Conservation (phyloP, 1,139 yeast genomes). For the Groenewaldozyma auringiensis region DNA sequence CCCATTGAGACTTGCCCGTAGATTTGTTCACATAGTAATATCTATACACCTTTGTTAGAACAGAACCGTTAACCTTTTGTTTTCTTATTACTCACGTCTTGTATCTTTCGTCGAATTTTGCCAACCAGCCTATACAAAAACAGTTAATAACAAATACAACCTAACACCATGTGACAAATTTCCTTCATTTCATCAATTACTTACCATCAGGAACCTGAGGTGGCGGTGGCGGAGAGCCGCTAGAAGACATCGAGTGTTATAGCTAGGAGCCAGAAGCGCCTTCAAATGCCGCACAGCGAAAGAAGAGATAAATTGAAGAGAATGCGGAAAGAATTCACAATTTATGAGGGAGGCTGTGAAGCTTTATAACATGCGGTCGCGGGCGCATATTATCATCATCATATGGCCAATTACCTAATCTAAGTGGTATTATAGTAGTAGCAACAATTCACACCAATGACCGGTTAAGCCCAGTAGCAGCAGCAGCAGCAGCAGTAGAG, state of each 20-base stretch:
- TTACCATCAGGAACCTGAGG: constrained; percentile 27
- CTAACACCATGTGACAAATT: neutral
- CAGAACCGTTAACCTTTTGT: neutral
- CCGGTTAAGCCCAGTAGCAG: too few relatives aligned
- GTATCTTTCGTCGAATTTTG: constrained; percentile 77
- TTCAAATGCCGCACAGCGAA: too few relatives aligned
- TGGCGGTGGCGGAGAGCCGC: constrained; percentile 23
- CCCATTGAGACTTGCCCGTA: constrained; percentile 88
- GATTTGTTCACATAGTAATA: constrained; percentile 56
- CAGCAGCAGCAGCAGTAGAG: too few relatives aligned
- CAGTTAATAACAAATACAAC: neutral
- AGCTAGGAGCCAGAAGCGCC: too few relatives aligned
- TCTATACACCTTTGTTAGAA: constrained; percentile 14
- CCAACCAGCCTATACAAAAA: constrained; percentile 59
- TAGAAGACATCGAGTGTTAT: constrained; percentile 2
- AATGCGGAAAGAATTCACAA: too few relatives aligned
- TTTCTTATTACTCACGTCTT: constrained; percentile 36
- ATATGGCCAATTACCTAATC: too few relatives aligned
- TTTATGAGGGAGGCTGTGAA: too few relatives aligned
- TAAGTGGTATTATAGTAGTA: too few relatives aligned
- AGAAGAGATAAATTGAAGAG: too few relatives aligned
- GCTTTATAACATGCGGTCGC: too few relatives aligned
- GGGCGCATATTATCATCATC: too few relatives aligned
- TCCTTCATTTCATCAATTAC: constrained; percentile 5
- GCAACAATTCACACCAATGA: too few relatives aligned